Base-by-base conservation (phyloP, 352 stramenopile genomes). In the Achlya hypogyna region DNA sequence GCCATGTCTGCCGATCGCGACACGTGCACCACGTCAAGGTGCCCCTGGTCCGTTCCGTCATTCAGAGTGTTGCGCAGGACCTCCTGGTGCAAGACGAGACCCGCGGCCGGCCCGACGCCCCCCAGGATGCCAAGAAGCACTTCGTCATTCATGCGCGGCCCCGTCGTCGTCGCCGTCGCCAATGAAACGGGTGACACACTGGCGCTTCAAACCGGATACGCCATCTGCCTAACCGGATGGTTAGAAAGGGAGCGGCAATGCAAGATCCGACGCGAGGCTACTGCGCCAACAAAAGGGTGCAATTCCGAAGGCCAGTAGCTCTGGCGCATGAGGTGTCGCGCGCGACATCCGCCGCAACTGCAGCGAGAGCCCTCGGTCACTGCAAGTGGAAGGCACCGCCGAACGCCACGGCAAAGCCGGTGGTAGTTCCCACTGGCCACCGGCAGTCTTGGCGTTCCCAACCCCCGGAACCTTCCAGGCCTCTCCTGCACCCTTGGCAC, bases 1-100 rank as follows among this genome's bases (percentile, higher is more conserved):
- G 82, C 86, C 74, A 91, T 87, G 60, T 91, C 81, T 27, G 87
- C 74, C 49, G 81, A 88, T 32, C 82, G 80, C 25, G 82, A 91
- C 29, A 91, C 78, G 70, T 91, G 82, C 65, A 71, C 78, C 42
- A 91, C 78, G 40, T 78, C 77, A 49, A 91, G 71, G 45, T 89
- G 81, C 8, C 82, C 77, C 51, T 88, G 78, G 68, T 91, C 82
- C 38, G 73, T 64, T 45, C 82, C 82, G 51, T 75, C 72, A 60
- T 74, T 87, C 58, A 84, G 74, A 5, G 82, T 91, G 66, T 91
- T 74, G 54, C 88, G 65, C 25, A 91, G 72, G 54, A 91, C 84
- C 58, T 82, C 75, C 59, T 89, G 79, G 47, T 91, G 82, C 62
- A 91, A 72, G 63, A 89, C 73, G 65, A 91, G 65, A 8, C 82